Evolutionary conservation across 176 grass and related monocot genomes (phyloP), one percentile per base, ranked within the genome.

Genomic region (Carex scoparia): DNA sequence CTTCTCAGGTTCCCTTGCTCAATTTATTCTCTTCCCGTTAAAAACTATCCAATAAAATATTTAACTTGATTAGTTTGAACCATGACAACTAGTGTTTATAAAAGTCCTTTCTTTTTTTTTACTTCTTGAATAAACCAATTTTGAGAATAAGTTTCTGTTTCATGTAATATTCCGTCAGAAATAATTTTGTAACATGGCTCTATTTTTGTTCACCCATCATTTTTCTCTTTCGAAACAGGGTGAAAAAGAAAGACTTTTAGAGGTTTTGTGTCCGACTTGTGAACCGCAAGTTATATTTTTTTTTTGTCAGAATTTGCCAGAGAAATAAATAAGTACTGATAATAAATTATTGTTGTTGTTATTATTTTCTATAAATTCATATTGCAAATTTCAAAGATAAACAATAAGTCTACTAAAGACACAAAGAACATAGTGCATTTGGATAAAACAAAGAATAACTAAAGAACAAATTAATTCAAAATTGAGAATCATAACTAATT

Each of bases 1-100:
- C 4, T 18, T 83, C 28, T 83, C 28, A 83, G 19, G 61, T 83
- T 55, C 80, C 63, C 28, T 83, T 64, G 63, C 46, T 83, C 23
- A 63, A 51, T 83, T 67, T 66, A 42, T 83, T 42, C 23, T 67
- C 80, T 32, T 67, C 37, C 35, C 5, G 15, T 73, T 48, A 56
- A 76, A 77, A 77, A 54, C 12, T 32, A 77, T 77, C 73, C 73
- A 56, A 51, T 13, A 54, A 75, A 53, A 53, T 75, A 75, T 28
- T 53, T 10, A 53, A 75, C 37, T 65, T 68, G 65, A 38, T 68
- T 8, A 30, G 42, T 3, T 53, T 53, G n/a, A 30, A 44, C 53
- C 71, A 13, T 75, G 46, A 75, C 71, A 11, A 28, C 46, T 10
- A 4, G n/a, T 53, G 11, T 76, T 54, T 76, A 54, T 15, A 76